These are phyloP conservation scores for Cichorium intybus DNA, from an alignment of 140 eudicot genomes.

Conservation along the genomic window DNA sequence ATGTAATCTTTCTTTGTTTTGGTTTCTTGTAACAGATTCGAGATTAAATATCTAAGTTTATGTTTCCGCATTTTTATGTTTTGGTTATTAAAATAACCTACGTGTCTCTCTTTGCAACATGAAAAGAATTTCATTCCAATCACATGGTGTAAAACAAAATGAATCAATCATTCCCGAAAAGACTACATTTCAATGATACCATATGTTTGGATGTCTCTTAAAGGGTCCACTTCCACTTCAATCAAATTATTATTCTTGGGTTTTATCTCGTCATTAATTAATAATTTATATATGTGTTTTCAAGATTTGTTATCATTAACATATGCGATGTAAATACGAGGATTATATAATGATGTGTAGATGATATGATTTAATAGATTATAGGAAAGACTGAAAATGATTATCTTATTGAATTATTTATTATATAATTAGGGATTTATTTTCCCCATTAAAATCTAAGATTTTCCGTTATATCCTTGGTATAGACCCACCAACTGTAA, in stretches of 20 bases:
- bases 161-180: conserved; percentile 21
- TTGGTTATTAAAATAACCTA: too few species aligned
- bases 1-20: too few species aligned
- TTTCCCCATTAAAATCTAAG: too few species aligned
- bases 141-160: conserved; percentile 20
- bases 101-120: neutral
- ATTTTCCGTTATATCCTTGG: too few species aligned
- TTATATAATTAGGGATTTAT: too few species aligned
- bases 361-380: neutral
- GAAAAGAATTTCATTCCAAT: conserved; percentile 19
- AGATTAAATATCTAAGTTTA: too few species aligned
- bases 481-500: too few species aligned
- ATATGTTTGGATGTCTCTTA: conserved; percentile 31
- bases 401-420: neutral
- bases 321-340: neutral
- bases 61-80: too few species aligned
- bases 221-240: conserved; percentile 25
- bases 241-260: neutral
- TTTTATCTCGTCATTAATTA: neutral
- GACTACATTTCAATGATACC: conserved; percentile 25
- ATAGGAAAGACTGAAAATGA: neutral
- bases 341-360: too few species aligned
- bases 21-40: too few species aligned
- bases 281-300: neutral
- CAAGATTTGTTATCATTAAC: neutral